Base-by-base conservation (phyloP, 2,329 filamentous ascomycete species). In the Ciborinia camelliae region DNA sequence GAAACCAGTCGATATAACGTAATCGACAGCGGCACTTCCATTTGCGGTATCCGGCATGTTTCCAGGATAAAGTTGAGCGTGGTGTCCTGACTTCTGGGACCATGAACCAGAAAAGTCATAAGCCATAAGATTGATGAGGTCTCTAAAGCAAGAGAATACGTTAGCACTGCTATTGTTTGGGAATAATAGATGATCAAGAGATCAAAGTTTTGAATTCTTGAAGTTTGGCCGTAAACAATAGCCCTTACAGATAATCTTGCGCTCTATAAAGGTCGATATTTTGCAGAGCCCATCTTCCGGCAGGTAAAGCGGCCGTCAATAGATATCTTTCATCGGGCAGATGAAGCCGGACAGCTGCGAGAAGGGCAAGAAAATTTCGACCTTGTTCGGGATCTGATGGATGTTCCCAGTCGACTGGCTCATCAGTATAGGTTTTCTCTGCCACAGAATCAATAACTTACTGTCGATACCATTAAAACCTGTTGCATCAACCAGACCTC, bases 91-190 rank as follows among this genome's bases (percentile, higher is more conserved):
- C 65, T 82, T 83, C 37, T 79, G 74, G 1, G 84, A 84, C 90
- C 90, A 93, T 4, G 85, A 80, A 1, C 90, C 90, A 32, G 84
- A 86, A 73, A 93, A 90, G 75, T 95, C 90, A 76, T 92, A 95
- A 1, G 90, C 85, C 84, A 90, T 91, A 43, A 95, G 78, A 75
- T 94, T 94, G 75, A 95, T 79, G 68, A 88, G 82, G 75, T 94
- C 90, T 43, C 62, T 63, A 23, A 43, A 23, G 23, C 23, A n/a
- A 50, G 23, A 39, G 20, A 28, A 50, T 45, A 20, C 10, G 32
- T 63, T 23, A 63, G 62, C 41, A 45, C 23, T 43, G 20, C 43
- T 39, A 41, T 18, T 14, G 18, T 12, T 23, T 3, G 23, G 35
- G 12, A 26, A 14, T 32, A 26, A 14, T 32, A 12, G 7, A 45